phyloP scores from a whole-genome alignment of 257 asterid species.

The Solanum raphanifolium region DNA sequence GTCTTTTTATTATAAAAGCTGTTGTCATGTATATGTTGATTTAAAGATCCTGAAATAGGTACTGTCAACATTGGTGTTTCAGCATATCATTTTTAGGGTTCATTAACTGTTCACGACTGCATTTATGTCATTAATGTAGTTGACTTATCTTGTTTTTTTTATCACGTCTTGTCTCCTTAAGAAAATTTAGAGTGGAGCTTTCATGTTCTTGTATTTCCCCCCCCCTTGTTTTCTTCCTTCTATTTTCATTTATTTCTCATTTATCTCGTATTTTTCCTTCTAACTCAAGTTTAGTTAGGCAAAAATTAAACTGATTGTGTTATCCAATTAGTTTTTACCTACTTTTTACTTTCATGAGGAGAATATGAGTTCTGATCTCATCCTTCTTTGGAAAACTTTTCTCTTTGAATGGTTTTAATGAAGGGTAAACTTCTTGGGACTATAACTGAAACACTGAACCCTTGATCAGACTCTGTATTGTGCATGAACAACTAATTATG shows the following conservation, averaged over 20 bases:
- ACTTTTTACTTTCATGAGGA: background rate
- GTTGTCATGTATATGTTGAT: background rate
- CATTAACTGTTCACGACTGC: background rate
- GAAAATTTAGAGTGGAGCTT: background rate
- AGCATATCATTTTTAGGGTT: background rate
- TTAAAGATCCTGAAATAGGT: background rate
- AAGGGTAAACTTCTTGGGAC: background rate
- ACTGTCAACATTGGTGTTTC: background rate
- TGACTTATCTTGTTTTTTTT: background rate
- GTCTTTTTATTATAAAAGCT: background rate
- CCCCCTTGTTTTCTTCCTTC: background rate
- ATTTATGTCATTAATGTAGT: background rate
- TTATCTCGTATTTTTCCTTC: background rate
- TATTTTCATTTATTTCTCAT: background rate
- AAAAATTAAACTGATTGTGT: background rate
- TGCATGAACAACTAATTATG: background rate
- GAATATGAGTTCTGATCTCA: background rate
- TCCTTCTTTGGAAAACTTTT: background rate
- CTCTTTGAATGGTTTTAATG: background rate
- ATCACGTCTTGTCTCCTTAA: background rate
- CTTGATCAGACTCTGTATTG: background rate
- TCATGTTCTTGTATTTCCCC: background rate
- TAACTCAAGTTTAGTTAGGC: background rate
- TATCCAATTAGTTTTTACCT: background rate
- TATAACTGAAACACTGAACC: background rate